Evolutionary conservation across 1,284 basidiomycete species (phyloP).

Genomic region (Stereum hirsutum): DNA sequence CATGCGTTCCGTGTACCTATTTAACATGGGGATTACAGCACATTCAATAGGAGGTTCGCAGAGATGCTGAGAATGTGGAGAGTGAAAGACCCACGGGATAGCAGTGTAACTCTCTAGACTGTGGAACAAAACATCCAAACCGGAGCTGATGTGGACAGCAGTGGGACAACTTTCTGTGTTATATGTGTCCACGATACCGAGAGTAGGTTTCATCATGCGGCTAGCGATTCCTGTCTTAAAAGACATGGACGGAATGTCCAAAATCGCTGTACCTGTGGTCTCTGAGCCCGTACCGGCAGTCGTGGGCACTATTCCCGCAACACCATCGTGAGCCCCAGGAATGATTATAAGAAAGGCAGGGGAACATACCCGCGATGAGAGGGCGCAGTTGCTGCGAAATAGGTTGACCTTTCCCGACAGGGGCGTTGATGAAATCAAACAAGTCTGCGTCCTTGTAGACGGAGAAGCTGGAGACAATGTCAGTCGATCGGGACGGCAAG

Average conservation of each 20-base stretch:
- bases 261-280: conserved; percentile 96
- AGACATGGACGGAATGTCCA: conserved; percentile 82
- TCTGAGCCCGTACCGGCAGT: conserved; percentile 98
- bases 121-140: conserved; percentile 92
- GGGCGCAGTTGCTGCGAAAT: conserved; percentile 73
- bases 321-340: background rate
- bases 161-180: conserved; percentile 62
- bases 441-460: conserved; percentile 89
- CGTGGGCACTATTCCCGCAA: conserved; percentile 61
- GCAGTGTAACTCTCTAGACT: conserved; percentile 91
- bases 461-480: conserved; percentile 43
- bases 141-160: conserved; percentile 85
- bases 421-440: conserved; percentile 96
- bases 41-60: conserved; percentile 9
- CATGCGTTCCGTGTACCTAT: conserved; percentile 77
- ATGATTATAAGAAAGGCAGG: background rate
- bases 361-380: conserved; percentile 64
- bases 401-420: conserved; percentile 87
- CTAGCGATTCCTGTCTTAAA: conserved; percentile 98
- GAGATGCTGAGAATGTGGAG: conserved; percentile 5
- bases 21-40: background rate
- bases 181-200: conserved; percentile 77
- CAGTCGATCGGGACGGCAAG: background rate
- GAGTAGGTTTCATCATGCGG: conserved; percentile 81
- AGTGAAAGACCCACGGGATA: conserved; percentile 54